phyloP scores from a whole-genome alignment of 2,329 filamentous ascomycete species.

The Periconia sp. region DNA sequence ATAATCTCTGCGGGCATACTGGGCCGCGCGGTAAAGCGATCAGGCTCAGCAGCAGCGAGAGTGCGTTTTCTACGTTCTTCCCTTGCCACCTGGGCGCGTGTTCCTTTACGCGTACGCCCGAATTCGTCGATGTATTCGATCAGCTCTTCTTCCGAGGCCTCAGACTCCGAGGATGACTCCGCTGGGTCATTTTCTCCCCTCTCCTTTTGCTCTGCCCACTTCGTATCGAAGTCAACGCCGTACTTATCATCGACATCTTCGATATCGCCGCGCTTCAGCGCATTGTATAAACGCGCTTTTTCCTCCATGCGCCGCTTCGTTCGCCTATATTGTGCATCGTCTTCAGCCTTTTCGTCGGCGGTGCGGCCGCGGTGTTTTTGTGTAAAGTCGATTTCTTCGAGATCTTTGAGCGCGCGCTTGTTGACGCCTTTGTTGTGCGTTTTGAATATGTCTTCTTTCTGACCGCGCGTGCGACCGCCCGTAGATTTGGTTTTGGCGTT shows the following conservation, averaged over 20 bases:
- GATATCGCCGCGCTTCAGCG: slow-evolving; percentile 83
- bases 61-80: slow-evolving; percentile 61
- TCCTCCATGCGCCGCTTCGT: slow-evolving; percentile 83
- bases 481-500: slow-evolving; percentile 37
- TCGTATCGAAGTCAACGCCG: slow-evolving; percentile 90
- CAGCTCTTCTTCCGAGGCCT: slow-evolving; percentile 57
- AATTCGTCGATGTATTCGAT: slow-evolving; percentile 92
- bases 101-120: slow-evolving; percentile 76
- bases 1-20: slow-evolving; percentile 71
- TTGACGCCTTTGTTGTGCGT: slow-evolving; percentile 64
- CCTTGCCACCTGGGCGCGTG: slow-evolving; percentile 66
- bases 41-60: slow-evolving; percentile 63
- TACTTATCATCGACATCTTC: slow-evolving; percentile 65
- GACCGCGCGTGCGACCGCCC: slow-evolving; percentile 57
- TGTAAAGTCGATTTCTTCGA: slow-evolving; percentile 57
- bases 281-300: slow-evolving; percentile 84
- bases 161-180: slow-evolving; percentile 43
- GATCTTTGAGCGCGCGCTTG: slow-evolving; percentile 64
- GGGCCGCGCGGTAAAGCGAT: slow-evolving; percentile 69
- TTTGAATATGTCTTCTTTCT: slow-evolving; percentile 70
- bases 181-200: slow-evolving; percentile 44
- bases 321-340: slow-evolving; percentile 61
- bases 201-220: slow-evolving; percentile 76
- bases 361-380: slow-evolving; percentile 67
- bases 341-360: slow-evolving; percentile 53